Base-by-base conservation (phyloP, 306 rosid genomes). In the Dryas octopetala region DNA sequence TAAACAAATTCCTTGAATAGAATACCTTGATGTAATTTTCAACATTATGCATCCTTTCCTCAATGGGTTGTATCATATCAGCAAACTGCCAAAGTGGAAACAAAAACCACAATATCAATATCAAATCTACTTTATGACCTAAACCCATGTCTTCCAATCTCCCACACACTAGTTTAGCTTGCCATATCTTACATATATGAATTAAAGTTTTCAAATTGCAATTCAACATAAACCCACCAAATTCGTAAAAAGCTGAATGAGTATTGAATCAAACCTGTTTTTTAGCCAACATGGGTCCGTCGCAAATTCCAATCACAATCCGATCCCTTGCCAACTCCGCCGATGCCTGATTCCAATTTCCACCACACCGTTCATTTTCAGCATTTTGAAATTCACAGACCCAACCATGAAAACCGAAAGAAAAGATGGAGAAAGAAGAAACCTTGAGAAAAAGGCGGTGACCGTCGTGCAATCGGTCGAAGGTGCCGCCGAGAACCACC, bases 381-480 rank as follows among this genome's bases (percentile, higher is more conserved):
- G 74, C n/a, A 63, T 66, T 58, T 43, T 44, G 23, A 55, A 45
- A 19, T 13, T 32, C 68, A 41, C 65, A 80, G 15, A 65, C 49
- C 70, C 60, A 58, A 55, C 46, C 3, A n/a, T 5, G 3, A 63
- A 46, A 67, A 62, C 14, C 0, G 38, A 43, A 12, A 23, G 1
- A 65, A 68, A 62, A 26, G 64, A 58, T 8, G 1, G 28, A 47
- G 26, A 73, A 3, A 76, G 62, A 65, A 38, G 52, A 51, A 44
- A 94, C 98, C 78, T 88, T 90, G 85, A 95, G 99, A 70, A 95
- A 95, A 70, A 89, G 96, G 65, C 89, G 91, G 81, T 95, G 99
- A 53, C 99, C 97, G 55, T 89, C 87, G 85, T 95, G 99, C 70
- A 95, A 76, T 11, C 97, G 91, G 86, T 95, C 97, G 47, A 95